These are phyloP conservation scores for Tricholoma saponaceum DNA, from an alignment of 768 basidiomycete species.

Conservation along the genomic window DNA sequence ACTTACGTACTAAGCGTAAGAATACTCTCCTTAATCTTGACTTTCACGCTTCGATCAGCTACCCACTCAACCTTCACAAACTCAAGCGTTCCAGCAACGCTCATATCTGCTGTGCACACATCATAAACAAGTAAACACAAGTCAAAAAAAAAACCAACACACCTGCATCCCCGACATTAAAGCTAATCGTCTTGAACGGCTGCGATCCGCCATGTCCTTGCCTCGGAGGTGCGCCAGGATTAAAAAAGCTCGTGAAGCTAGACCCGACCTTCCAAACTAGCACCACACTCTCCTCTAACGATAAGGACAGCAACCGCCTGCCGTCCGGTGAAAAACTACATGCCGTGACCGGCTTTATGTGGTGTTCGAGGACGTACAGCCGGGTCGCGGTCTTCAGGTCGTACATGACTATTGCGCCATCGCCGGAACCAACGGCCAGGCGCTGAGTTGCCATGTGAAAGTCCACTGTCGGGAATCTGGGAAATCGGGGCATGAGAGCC, in stretches of 20 bases:
- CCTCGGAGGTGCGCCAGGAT: conserved; percentile 85
- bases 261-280: conserved; percentile 96
- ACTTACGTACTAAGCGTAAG: conserved; percentile 81
- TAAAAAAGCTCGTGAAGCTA: conserved; percentile 86
- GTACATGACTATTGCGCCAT: conserved; percentile 94
- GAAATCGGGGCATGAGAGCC: not conserved
- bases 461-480: conserved; percentile 88
- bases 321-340: conserved; percentile 95
- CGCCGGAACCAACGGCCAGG: conserved; percentile 88
- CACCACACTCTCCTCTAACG: conserved; percentile 78
- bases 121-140: not conserved
- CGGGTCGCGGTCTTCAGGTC: conserved; percentile 95
- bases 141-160: conserved; percentile 17
- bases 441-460: conserved; percentile 87
- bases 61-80: conserved; percentile 83
- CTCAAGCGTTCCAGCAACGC: conserved; percentile 57
- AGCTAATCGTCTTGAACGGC: conserved; percentile 85
- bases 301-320: conserved; percentile 80
- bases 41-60: conserved; percentile 74
- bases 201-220: conserved; percentile 80
- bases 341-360: conserved; percentile 75
- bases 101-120: conserved; percentile 31
- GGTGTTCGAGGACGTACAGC: conserved; percentile 91
- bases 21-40: conserved; percentile 77
- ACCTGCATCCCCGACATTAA: conserved; percentile 86